Conservation (phyloP, 2,329 filamentous ascomycete genomes). For the Colletotrichum filicis region DNA sequence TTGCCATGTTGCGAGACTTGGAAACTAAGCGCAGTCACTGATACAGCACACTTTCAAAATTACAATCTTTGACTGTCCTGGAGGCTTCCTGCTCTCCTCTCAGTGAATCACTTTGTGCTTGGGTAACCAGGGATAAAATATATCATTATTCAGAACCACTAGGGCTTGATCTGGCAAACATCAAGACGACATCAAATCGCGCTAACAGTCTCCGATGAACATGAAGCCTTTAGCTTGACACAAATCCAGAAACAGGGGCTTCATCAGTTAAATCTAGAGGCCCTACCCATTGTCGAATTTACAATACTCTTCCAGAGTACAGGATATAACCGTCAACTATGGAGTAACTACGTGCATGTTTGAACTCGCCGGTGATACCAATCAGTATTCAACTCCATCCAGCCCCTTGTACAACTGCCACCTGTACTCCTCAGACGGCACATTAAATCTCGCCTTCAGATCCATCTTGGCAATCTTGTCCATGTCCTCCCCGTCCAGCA, state of each 20-base stretch:
- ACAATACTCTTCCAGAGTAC: neutral
- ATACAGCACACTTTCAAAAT: too few species aligned
- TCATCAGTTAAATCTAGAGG: neutral
- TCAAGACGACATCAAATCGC: too few species aligned
- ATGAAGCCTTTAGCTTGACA: neutral
- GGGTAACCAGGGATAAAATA: neutral
- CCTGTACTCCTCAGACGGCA: neutral
- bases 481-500: neutral
- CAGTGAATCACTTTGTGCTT: too few species aligned
- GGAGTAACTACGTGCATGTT: too few species aligned
- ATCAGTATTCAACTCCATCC: neutral
- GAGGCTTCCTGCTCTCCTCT: too few species aligned
- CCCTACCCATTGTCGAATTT: neutral
- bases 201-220: neutral
- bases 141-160: neutral
- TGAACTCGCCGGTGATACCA: too few species aligned
- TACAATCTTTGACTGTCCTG: too few species aligned
- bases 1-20: too few species aligned
- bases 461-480: neutral
- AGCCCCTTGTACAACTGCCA: neutral
- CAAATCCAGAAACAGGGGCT: neutral
- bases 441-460: neutral
- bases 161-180: neutral
- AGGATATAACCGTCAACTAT: neutral
- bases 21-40: too few species aligned